These are phyloP conservation scores for Sporothrix schenckii DNA, from an alignment of 2,329 filamentous ascomycete genomes.

Conservation along the genomic window DNA sequence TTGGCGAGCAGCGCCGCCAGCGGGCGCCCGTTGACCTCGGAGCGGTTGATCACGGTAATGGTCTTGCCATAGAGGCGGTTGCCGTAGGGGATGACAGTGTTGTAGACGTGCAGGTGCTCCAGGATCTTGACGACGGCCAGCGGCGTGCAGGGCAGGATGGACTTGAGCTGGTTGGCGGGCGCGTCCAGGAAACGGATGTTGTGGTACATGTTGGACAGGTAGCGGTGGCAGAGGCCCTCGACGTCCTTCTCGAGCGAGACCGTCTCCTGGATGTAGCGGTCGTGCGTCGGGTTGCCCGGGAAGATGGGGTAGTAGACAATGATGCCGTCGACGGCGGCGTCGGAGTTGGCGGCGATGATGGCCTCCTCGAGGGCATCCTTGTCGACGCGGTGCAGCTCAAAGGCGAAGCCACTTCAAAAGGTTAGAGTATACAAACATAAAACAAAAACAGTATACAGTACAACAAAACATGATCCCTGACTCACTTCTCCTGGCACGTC, in stretches of 20 bases:
- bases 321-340: conserved; percentile 78
- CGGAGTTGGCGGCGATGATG: conserved; percentile 80
- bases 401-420: conserved; percentile 75
- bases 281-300: conserved; percentile 74
- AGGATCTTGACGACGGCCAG: conserved; percentile 96
- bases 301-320: conserved; percentile 99
- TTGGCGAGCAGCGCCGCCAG: conserved; percentile 92
- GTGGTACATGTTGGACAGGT: conserved; percentile 99
- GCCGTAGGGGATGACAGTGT: conserved; percentile 87
- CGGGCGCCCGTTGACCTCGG: conserved; percentile 91
- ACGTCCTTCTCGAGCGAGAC: conserved; percentile 91
- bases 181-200: conserved; percentile 93
- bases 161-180: conserved; percentile 77
- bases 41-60: conserved; percentile 94
- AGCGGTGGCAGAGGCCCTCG: conserved; percentile 88
- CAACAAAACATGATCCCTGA: conserved; percentile 28
- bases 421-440: not conserved
- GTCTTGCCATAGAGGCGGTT: conserved; percentile 92
- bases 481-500: conserved; percentile 94
- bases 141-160: conserved; percentile 91
- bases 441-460: not conserved
- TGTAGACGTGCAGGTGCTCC: conserved; percentile 95
- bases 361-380: conserved; percentile 90
- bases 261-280: conserved; percentile 94
- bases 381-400: conserved; percentile 79